Conservation (phyloP, 2,329 filamentous ascomycete genomes). For the Chrysoporthe puriensis region DNA sequence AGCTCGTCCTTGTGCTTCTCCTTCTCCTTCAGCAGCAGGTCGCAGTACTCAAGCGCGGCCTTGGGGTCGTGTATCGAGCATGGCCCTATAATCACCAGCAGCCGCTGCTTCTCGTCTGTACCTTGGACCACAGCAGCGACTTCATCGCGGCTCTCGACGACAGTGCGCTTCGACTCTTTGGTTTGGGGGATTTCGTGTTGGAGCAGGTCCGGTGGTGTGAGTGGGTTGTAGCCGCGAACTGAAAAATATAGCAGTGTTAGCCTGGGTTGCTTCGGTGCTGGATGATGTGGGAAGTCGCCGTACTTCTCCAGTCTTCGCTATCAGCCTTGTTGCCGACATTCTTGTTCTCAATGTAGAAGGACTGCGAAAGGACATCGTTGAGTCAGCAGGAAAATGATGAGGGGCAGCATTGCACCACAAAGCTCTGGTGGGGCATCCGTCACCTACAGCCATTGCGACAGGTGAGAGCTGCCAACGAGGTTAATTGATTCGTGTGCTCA, state of each 20-base stretch:
- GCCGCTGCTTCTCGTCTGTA: slow-evolving; percentile 57
- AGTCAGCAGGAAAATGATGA: slow-evolving; percentile 31
- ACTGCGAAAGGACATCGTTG: slow-evolving; percentile 41
- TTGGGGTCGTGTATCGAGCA: slow-evolving; percentile 97
- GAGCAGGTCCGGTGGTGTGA: slow-evolving; percentile 91
- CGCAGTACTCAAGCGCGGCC: slow-evolving; percentile 91
- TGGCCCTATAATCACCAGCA: slow-evolving; percentile 82
- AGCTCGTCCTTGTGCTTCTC: slow-evolving; percentile 89
- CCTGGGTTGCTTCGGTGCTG: slow-evolving; percentile 17
- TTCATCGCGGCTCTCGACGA: slow-evolving; percentile 65
- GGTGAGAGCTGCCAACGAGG: not conserved
- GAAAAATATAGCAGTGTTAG: slow-evolving; percentile 32
- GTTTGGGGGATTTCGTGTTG: slow-evolving; percentile 84
- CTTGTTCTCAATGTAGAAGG: slow-evolving; percentile 77
- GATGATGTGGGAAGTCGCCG: slow-evolving; percentile 37
- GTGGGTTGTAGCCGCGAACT: slow-evolving; percentile 90
- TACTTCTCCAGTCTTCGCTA: slow-evolving; percentile 84
- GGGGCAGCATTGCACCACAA: slow-evolving; percentile 9
- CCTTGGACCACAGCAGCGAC: slow-evolving; percentile 68
- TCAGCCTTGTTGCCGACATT: slow-evolving; percentile 75
- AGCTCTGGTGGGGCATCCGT: slow-evolving; percentile 6
- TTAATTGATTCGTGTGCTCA: not conserved
- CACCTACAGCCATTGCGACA: slow-evolving; percentile 42
- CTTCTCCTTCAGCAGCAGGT: slow-evolving; percentile 77
- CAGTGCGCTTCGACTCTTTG: slow-evolving; percentile 60